phyloP scores from a whole-genome alignment of 176 grass and related monocot species.

The Metroxylon sagu region DNA sequence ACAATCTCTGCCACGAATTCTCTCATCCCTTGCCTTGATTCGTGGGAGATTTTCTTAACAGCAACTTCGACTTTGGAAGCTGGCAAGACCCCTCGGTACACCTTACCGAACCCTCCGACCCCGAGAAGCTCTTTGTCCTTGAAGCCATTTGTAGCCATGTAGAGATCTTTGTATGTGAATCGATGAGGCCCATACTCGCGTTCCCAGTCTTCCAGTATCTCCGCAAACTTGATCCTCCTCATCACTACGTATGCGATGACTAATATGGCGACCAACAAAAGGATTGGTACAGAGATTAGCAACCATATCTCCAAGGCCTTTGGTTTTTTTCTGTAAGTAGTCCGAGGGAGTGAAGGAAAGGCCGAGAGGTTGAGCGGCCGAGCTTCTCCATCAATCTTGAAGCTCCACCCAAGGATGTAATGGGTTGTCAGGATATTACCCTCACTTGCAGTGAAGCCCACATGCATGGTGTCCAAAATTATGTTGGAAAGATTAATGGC shows the following conservation, averaged over 20 bases:
- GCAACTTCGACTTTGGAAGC: no score
- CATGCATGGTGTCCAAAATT: no score
- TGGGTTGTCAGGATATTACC: background rate
- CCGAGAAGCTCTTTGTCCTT: no score
- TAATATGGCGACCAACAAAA: no score
- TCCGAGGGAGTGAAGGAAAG: slow-evolving; percentile 10
- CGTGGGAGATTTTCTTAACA: no score
- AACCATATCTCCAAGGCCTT: background rate
- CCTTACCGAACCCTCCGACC: no score
- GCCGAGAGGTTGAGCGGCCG: background rate
- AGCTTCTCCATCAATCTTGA: background rate
- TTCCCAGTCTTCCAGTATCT: slow-evolving; percentile 36
- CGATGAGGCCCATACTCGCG: slow-evolving; percentile 27
- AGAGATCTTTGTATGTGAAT: slow-evolving; percentile 20
- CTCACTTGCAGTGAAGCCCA: no score
- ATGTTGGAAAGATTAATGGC: no score
- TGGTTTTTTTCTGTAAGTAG: background rate
- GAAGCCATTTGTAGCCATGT: slow-evolving; percentile 11
- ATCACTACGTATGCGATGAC: background rate
- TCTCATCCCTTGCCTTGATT: background rate
- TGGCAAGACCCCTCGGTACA: no score
- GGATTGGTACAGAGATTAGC: background rate
- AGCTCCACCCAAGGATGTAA: slow-evolving; percentile 35
- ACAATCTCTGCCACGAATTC: no score
- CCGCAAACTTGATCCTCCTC: background rate